Base-by-base conservation (phyloP, 108 stramenopile species). In the Nitzschia inconspicua region DNA sequence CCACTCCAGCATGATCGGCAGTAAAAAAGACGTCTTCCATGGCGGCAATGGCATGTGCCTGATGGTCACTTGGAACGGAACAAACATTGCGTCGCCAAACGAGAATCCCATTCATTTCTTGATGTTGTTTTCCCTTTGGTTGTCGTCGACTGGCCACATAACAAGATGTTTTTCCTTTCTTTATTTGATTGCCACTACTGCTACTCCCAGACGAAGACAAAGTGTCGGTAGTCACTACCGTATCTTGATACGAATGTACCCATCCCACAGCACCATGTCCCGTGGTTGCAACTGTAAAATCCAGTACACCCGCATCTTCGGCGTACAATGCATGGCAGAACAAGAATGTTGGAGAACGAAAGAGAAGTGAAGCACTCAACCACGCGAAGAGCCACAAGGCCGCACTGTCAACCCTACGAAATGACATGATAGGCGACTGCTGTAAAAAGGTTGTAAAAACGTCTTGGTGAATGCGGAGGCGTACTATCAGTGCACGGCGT, bases 51-150 rank as follows among this genome's bases (percentile, higher is more conserved):
- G 52, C 47, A 41, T 72, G 65, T 0, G 22, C n/a, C 43, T 41
- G 60, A 10, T 47, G 31, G 30, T n/a, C 20, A 16, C 39, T 9
- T 27, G 60, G 9, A 39, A 26, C 46, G 27, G 67, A 56, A 65
- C 89, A 91, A 2, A 83, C 86, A 62, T 83, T 73, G 31, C 80
- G 79, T 20, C 89, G 62, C 89, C 89, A 91, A 13, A 69, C 5
- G 16, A 89, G 56, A 14, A 40, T 6, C 1, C 88, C 88, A 8
- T 72, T 47, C 8, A 62, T 64, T 0, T 72, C 43, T 43, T 59
- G 50, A 2, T 14, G 37, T 39, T 14, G 14, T 14, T n/a, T n/a
- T n/a, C n/a, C n/a, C n/a, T n/a, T n/a, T n/a, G n/a, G n/a, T n/a
- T n/a, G n/a, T n/a, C n/a, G n/a, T n/a, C 89, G 73, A 25, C 60